Conservation (phyloP, 345 rosid genomes). For the Citropsis articulata region DNA sequence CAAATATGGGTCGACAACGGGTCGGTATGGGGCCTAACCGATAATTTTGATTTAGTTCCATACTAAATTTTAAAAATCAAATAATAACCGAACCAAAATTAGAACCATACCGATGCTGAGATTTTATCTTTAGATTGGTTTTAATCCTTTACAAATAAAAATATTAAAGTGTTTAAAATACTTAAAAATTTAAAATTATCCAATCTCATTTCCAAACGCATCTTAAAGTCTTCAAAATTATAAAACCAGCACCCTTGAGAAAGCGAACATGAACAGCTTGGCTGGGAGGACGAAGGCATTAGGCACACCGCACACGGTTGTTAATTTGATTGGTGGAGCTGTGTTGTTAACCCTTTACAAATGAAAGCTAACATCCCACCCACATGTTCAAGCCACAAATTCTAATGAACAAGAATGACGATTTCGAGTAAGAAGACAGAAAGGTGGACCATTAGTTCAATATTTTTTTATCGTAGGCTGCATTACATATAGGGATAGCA, state of each 20-base stretch:
- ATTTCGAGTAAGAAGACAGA: slow-evolving; percentile 18
- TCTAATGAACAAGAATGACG: not conserved
- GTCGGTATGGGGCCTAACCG: too few species aligned
- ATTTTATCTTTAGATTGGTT: too few species aligned
- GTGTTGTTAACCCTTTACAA: slow-evolving; percentile 46
- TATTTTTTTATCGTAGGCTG: slow-evolving; percentile 30
- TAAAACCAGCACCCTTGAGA: slow-evolving; percentile 38
- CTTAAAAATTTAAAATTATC: too few species aligned
- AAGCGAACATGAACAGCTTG: slow-evolving; percentile 38
- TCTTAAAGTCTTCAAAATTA: too few species aligned
- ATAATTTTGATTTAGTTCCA: too few species aligned
- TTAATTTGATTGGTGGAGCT: slow-evolving; percentile 55
- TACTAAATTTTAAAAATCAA: too few species aligned
- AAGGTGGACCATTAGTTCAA: slow-evolving; percentile 43
- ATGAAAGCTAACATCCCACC: slow-evolving; percentile 39
- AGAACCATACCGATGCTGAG: fast-evolving
- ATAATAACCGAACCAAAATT: too few species aligned
- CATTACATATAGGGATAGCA: too few species aligned
- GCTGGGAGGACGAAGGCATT: slow-evolving; percentile 41
- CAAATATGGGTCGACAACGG: too few species aligned
- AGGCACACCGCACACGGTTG: slow-evolving; percentile 37
- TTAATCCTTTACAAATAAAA: too few species aligned
- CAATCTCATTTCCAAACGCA: too few species aligned
- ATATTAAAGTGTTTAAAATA: too few species aligned
- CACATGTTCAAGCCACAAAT: slow-evolving; percentile 17